A percentile compares a stretch with the other conserved stretches of the same genome.
phyloP scores from a whole-genome alignment of 768 basidiomycete genomes.

The Leucosporidium scottii region DNA sequence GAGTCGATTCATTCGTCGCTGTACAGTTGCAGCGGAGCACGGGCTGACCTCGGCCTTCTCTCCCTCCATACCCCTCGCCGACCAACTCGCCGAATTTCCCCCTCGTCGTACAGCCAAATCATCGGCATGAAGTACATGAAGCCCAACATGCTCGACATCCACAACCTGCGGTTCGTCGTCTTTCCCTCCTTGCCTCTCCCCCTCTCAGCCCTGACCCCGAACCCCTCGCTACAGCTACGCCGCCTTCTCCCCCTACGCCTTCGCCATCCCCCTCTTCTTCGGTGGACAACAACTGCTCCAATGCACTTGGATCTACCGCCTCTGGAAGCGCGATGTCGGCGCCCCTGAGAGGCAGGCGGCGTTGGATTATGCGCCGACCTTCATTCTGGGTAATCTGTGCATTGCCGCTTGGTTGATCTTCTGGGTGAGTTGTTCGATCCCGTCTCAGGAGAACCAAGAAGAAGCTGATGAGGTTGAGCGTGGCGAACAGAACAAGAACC shows the following conservation, averaged over 20 bases:
- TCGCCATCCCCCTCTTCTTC: conserved; percentile 1
- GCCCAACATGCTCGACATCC: conserved; percentile 3
- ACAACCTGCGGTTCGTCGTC: neutral
- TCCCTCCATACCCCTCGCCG: too few species aligned
- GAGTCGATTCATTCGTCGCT: too few species aligned
- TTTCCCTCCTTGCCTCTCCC: too few species aligned
- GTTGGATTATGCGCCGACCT: neutral
- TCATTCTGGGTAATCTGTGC: neutral
- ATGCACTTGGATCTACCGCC: neutral
- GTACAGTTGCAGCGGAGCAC: too few species aligned
- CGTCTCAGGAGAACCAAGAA: neutral
- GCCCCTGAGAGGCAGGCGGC: neutral
- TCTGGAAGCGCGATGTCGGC: neutral
- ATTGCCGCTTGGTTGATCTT: neutral
- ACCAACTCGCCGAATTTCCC: too few species aligned
- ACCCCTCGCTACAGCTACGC: neutral
- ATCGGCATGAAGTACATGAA: neutral
- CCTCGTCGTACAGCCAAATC: neutral
- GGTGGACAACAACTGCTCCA: neutral
- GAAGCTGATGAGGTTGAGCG: neutral
- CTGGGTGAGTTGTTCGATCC: neutral
- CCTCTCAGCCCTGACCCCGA: too few species aligned
- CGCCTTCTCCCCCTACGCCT: conserved; percentile 1
- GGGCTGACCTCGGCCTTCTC: too few species aligned
- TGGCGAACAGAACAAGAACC: neutral